Percentiles rank a stretch among this genome's conserved stretches.
phyloP scores from a whole-genome alignment of 495 filamentous ascomycete genomes.

The Cryomyces minteri region DNA sequence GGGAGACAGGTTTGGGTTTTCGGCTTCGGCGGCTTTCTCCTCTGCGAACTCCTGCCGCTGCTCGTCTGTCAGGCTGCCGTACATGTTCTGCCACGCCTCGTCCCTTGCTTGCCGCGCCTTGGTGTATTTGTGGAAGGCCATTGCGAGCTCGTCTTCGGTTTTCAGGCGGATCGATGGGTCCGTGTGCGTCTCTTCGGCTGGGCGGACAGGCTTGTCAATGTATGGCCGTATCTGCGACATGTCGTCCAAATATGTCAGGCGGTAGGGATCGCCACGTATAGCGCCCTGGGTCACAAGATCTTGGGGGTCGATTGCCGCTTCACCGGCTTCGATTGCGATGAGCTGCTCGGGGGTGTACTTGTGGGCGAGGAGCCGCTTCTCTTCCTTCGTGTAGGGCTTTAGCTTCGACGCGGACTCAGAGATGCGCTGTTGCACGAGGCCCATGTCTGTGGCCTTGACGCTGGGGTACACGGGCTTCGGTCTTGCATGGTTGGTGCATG shows the following conservation, averaged over 20 bases:
- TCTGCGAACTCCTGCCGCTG: conserved; percentile 8
- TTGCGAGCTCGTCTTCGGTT: conserved; percentile 33
- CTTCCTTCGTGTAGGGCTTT: conserved; percentile 45
- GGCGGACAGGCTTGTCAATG: conserved; percentile 44
- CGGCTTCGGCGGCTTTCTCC: conserved; percentile 3
- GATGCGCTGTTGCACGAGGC: conserved; percentile 12
- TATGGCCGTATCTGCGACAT: conserved; percentile 37
- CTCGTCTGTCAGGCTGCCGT: conserved; percentile 1
- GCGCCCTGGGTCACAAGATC: conserved; percentile 59
- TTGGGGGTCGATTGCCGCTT: conserved; percentile 56
- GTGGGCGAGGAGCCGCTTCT: conserved; percentile 40
- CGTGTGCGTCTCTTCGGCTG: conserved; percentile 28
- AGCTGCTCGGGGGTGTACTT: conserved; percentile 69
- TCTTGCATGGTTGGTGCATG: conserved; percentile 14
- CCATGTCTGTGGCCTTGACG: conserved; percentile 16
- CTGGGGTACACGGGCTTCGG: conserved; percentile 18
- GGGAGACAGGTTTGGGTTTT: conserved; percentile 6
- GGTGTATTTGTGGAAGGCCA: conserved; percentile 32
- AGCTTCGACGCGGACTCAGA: conserved; percentile 25
- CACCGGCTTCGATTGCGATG: conserved; percentile 69
- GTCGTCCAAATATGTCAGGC: conserved; percentile 69
- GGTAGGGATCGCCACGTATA: conserved; percentile 50
- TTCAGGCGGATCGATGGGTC: conserved; percentile 45
- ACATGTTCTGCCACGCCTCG: neutral
- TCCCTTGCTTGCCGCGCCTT: neutral